Evolutionary conservation across 2,329 filamentous ascomycete genomes (phyloP), one percentile per base, ranked within the genome.

Genomic region (Sporothrix brunneoviolacea): DNA sequence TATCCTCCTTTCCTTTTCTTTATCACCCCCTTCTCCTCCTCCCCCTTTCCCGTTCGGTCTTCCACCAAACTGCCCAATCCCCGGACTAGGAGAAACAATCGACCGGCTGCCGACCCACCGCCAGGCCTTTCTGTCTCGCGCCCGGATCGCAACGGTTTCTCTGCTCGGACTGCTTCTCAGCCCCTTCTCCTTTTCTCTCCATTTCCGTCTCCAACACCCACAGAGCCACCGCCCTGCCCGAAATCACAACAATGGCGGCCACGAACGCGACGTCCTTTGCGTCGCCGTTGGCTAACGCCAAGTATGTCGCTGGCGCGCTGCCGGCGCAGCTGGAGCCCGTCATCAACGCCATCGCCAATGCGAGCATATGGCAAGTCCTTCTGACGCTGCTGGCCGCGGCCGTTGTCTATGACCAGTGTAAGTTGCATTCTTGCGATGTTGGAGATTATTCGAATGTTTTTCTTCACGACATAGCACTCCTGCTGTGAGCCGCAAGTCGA

Each of bases 381-480:
- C 65, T 91, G 58, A 88, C 88, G 15, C 56, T 93, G 45, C 65
- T 96, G 51, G 72, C 85, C 30, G 62, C 86, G 8, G 80, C 85
- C 48, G 79, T 95, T 52, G 78, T 83, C 54, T 97, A 96, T 68
- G 91, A 97, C 69, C 91, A 97, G 73, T 74, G 91, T 95, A 75
- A 67, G 56, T 50, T 8, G 1, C 3, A 13, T n/a, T n/a, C n/a
- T n/a, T n/a, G n/a, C n/a, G n/a, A n/a, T n/a, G n/a, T n/a, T n/a
- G n/a, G n/a, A n/a, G n/a, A n/a, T n/a, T n/a, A n/a, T n/a, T n/a
- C n/a, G n/a, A n/a, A n/a, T n/a, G n/a, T n/a, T n/a, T n/a, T n/a
- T n/a, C n/a, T n/a, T n/a, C n/a, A n/a, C n/a, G n/a, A n/a, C n/a
- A n/a, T n/a, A n/a, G n/a, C n/a, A n/a, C n/a, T n/a, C n/a, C n/a